These are phyloP conservation scores for Hanseniaspora sp. DNA, from an alignment of 1,139 yeast species.

Conservation along the genomic window DNA sequence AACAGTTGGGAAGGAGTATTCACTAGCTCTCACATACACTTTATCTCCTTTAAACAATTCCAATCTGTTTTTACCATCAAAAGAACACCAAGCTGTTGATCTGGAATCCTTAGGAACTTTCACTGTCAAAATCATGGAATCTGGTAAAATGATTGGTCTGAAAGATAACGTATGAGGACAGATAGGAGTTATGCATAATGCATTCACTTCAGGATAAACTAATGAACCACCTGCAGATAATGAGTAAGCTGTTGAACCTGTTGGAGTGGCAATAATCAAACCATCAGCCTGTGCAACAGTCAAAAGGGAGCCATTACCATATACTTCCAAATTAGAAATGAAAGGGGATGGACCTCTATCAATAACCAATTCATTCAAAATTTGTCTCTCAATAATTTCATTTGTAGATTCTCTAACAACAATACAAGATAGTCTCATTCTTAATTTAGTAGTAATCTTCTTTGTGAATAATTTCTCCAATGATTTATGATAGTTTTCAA, in stretches of 20 bases:
- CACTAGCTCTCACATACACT: conserved; percentile 65
- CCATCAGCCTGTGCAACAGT: conserved; percentile 92
- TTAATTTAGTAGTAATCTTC: conserved; percentile 64
- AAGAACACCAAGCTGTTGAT: conserved; percentile 79
- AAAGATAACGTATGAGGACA: conserved; percentile 87
- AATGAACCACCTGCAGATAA: conserved; percentile 83
- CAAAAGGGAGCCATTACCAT: conserved; percentile 67
- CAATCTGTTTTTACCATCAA: conserved; percentile 71
- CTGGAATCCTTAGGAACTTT: conserved; percentile 60
- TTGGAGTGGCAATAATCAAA: conserved; percentile 75
- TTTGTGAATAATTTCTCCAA: conserved; percentile 48
- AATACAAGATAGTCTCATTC: conserved; percentile 70
- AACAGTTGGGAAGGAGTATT: conserved; percentile 79
- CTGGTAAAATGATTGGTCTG: conserved; percentile 77
- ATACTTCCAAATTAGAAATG: conserved; percentile 70
- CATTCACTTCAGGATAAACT: conserved; percentile 82
- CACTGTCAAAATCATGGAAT: conserved; percentile 67
- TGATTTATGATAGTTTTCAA: conserved; percentile 52
- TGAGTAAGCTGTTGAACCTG: conserved; percentile 87
- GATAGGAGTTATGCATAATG: conserved; percentile 80
- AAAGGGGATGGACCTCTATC: conserved; percentile 86
- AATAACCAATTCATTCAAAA: conserved; percentile 69
- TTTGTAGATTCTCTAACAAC: conserved; percentile 35
- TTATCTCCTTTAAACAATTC: conserved; percentile 65
- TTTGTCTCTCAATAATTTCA: conserved; percentile 56